Evolutionary conservation across 805 yeast genomes (phyloP).

Genomic region (Metschnikowia bowlesiae): DNA sequence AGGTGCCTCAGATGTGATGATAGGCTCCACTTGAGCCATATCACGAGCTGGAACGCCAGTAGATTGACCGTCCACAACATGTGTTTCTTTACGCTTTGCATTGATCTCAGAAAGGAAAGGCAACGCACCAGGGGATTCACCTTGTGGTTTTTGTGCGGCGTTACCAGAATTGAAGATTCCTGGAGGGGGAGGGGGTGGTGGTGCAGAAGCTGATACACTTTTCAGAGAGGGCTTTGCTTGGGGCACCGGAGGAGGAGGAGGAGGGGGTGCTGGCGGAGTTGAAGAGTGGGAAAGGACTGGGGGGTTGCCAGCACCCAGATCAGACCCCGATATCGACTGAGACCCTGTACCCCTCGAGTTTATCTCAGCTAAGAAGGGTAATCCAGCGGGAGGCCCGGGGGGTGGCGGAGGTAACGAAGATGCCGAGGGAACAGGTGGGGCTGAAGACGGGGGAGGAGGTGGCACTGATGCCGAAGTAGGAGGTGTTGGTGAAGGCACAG

Average conservation of each 20-base stretch:
- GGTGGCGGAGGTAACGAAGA: slow-evolving; percentile 3
- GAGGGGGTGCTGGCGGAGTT: slow-evolving; percentile 18
- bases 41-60: slow-evolving; percentile 7
- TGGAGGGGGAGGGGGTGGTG: slow-evolving; percentile 19
- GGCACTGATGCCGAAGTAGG: not conserved
- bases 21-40: not conserved
- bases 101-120: slow-evolving; percentile 51
- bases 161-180: not conserved
- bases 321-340: slow-evolving; percentile 4
- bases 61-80: slow-evolving; percentile 37
- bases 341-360: slow-evolving; percentile 11
- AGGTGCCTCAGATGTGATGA: slow-evolving; percentile 5
- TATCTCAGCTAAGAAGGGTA: slow-evolving; percentile 17
- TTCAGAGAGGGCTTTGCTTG: slow-evolving; percentile 18
- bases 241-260: slow-evolving; percentile 13
- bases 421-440: slow-evolving; percentile 13
- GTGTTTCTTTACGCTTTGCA: slow-evolving; percentile 43
- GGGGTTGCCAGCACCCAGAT: not conserved
- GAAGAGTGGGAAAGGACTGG: slow-evolving; percentile 18
- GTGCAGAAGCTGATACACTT: slow-evolving; percentile 20
- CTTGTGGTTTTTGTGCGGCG: slow-evolving; percentile 15
- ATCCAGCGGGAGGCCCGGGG: slow-evolving; percentile 8
- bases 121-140: slow-evolving; percentile 33
- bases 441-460: slow-evolving; percentile 13
- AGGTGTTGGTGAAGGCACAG: not conserved